These are phyloP conservation scores for Boletus sp. DNA, from an alignment of 768 basidiomycete genomes.

Conservation along the genomic window DNA sequence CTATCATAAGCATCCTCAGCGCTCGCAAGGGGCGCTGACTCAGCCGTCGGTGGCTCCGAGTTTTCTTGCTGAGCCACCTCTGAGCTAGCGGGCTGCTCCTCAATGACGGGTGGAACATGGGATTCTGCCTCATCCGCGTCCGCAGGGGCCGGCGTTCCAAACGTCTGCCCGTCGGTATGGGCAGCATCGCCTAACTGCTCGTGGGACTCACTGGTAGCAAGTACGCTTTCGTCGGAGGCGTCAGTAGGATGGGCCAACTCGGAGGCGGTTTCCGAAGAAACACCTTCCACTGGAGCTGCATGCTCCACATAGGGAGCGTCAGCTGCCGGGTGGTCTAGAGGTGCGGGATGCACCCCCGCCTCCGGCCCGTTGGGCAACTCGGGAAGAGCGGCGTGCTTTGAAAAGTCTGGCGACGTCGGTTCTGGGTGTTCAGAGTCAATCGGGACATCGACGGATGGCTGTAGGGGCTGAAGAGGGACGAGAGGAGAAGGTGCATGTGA, in stretches of 20 bases:
- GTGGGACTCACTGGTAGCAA: constrained; percentile 21
- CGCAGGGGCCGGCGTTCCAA: constrained; percentile 4
- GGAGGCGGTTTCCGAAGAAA: constrained; percentile 5
- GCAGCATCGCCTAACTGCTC: constrained; percentile 11
- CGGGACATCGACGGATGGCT: constrained; percentile 13
- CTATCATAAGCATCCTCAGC: constrained; percentile 7
- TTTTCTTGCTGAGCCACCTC: constrained; percentile 13
- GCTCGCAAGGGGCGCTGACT: constrained; percentile 4
- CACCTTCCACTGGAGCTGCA: constrained; percentile 4
- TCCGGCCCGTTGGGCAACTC: constrained; percentile 6
- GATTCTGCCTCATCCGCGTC: constrained; percentile 4
- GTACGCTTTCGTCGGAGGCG: constrained; percentile 1
- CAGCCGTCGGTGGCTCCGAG: constrained; percentile 9
- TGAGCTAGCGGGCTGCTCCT: constrained; percentile 1
- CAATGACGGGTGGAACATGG: not conserved
- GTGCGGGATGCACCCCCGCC: constrained; percentile 9
- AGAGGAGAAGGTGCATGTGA: constrained; percentile 34
- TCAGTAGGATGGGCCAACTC: constrained; percentile 10
- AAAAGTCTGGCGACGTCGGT: not conserved
- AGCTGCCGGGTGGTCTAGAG: constrained; percentile 17
- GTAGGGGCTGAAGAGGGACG: constrained; percentile 11
- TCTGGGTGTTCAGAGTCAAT: constrained; percentile 16
- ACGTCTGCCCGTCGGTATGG: constrained; percentile 1
- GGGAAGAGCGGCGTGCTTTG: constrained; percentile 8
- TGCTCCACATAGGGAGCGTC: constrained; percentile 19